Evolutionary conservation across 2,329 filamentous ascomycete species (phyloP), one percentile per base, ranked within the genome.

Genomic region (Aureobasidium sp.): DNA sequence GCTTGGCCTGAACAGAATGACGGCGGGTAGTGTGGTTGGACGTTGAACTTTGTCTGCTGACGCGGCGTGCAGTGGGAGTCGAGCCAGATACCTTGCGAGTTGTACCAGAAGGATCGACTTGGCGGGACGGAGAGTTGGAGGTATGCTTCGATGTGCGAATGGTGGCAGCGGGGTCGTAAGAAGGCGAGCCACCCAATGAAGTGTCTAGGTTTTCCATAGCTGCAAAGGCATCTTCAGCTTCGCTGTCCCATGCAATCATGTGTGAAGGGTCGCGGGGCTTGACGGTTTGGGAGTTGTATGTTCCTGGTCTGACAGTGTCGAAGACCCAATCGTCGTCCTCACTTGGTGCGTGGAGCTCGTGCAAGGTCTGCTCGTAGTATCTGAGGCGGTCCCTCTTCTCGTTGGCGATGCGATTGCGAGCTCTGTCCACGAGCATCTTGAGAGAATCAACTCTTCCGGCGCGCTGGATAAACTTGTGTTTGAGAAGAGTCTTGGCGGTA

Each of bases 241-340:
- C 71, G 52, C 71, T 69, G 47, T 64, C 63, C 50, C 70, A 72
- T 26, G 78, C 79, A 9, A 76, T 73, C 64, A 80, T 76, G 29
- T 78, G 73, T 26, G 78, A 74, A 37, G 78, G 70, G 66, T 79
- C 82, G 63, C 78, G 74, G 62, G 77, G 76, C 68, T 77, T 81
- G 64, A 73, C 71, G 5, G 82, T 84, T 63, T 67, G 63, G 4
- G 84, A 80, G 4, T 79, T 81, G 65, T 78, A 75, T 0, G 89
- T 90, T 8, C 80, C 75, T 12, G 84, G 82, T 74, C 90, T 94
- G 71, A 97, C 86, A 0, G 93, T 97, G 71, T 97, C 93, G 72
- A 97, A 97, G 2, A 96, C 88, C 93, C 93, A 97, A 66, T 90
- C 92, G 66, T 96, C 91, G 17, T 89, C 81, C 5, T 92, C 87